Percentiles rank a stretch among this genome's conserved stretches.
phyloP scores from a whole-genome alignment of 73 alveolate genomes.

The Uronychia binucleata region DNA sequence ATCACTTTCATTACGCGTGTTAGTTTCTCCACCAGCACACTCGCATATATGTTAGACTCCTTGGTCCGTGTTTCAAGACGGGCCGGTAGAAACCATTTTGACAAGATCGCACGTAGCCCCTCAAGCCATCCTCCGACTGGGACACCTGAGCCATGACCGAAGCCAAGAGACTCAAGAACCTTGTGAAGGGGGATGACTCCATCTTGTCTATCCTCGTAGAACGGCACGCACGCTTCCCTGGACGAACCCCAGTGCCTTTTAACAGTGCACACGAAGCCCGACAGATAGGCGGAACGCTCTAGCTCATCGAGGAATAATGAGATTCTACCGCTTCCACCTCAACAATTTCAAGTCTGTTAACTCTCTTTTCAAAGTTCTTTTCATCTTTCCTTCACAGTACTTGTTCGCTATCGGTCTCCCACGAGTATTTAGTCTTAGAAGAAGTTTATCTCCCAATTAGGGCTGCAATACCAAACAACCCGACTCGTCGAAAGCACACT shows the following conservation, averaged over 20 bases:
- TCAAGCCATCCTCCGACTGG: too few species aligned
- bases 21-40: constrained; percentile 91
- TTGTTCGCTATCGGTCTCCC: constrained; percentile 98
- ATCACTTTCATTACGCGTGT: constrained; percentile 84
- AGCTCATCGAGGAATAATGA: constrained; percentile 61
- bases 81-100: constrained; percentile 92
- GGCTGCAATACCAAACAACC: constrained; percentile 97
- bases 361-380: constrained; percentile 95
- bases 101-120: constrained; percentile 83
- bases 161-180: too few species aligned
- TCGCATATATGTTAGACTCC: constrained; percentile 97
- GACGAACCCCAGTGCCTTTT: not conserved
- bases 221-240: not conserved
- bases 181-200: not conserved
- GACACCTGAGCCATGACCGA: too few species aligned
- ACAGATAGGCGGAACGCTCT: constrained; percentile 63
- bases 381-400: constrained; percentile 98
- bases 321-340: constrained; percentile 95
- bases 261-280: constrained; percentile 60
- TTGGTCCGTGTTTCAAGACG: constrained; percentile 98
- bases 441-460: constrained; percentile 95
- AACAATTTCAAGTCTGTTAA: constrained; percentile 93
- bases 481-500: constrained; percentile 87
- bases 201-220: not conserved
- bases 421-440: constrained; percentile 91